These are phyloP conservation scores for Heliocybe sulcata DNA, from an alignment of 1,284 basidiomycete genomes.

Conservation along the genomic window DNA sequence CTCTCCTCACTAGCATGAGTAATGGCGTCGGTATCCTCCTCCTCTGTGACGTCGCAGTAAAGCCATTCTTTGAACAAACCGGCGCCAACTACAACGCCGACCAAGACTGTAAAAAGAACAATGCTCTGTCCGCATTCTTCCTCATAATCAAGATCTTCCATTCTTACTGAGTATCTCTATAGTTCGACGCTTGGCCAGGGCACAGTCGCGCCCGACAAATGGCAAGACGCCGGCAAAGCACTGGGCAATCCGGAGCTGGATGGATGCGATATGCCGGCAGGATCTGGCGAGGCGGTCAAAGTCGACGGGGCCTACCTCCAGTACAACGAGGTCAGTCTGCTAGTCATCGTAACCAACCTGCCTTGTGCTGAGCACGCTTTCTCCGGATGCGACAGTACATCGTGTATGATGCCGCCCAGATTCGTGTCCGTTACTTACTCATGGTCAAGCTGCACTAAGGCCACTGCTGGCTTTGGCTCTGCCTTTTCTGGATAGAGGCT, in stretches of 20 bases:
- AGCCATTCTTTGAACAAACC: conserved; percentile 44
- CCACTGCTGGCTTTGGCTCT: no score
- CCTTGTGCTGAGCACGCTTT: no score
- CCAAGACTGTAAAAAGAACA: conserved; percentile 34
- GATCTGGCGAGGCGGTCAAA: conserved; percentile 29
- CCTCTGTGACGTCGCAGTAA: conserved; percentile 52
- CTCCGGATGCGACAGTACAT: conserved; percentile 25
- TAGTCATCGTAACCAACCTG: no score
- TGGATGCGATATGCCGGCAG: conserved; percentile 55
- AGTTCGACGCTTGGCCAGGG: conserved; percentile 51
- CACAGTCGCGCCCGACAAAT: conserved; percentile 40
- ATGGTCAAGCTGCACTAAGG: conserved; percentile 33
- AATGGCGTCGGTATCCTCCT: conserved; percentile 44
- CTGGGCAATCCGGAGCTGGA: conserved; percentile 41
- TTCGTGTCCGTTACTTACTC: conserved; percentile 31
- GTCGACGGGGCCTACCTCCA: conserved; percentile 26
- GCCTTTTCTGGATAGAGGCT: no score
- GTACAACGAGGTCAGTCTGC: conserved; percentile 44
- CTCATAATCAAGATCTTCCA: background rate
- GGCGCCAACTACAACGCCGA: conserved; percentile 46
- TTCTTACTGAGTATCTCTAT: conserved; percentile 13
- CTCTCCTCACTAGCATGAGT: conserved; percentile 39
- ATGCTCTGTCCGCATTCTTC: conserved; percentile 20
- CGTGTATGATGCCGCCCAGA: conserved; percentile 33
- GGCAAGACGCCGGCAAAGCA: conserved; percentile 53